These are phyloP conservation scores for Vigna unguiculata DNA, from an alignment of 306 rosid genomes.

Conservation along the genomic window DNA sequence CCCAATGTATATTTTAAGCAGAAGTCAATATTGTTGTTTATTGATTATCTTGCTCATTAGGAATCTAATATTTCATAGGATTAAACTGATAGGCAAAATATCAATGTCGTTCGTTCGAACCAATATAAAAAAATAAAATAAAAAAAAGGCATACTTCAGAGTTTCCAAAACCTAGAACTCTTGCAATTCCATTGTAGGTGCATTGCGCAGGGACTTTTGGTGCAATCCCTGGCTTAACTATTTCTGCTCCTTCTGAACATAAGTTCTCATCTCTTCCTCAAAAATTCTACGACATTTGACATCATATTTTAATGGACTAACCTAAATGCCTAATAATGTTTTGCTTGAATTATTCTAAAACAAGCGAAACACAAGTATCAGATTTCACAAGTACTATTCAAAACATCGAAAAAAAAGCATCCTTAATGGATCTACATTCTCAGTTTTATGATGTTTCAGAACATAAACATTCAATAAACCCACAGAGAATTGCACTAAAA, in stretches of 20 bases:
- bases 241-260: slow-evolving; percentile 18
- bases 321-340: neutral
- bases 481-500: neutral
- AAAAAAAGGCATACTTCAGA: too few relatives aligned
- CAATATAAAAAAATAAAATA: too few relatives aligned
- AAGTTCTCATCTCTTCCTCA: neutral
- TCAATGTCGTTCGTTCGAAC: too few relatives aligned
- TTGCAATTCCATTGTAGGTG: slow-evolving; percentile 15
- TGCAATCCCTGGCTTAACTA: neutral
- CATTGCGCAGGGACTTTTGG: neutral
- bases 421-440: slow-evolving; percentile 2
- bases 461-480: neutral
- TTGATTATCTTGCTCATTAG: too few relatives aligned
- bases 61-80: too few relatives aligned
- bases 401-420: slow-evolving; percentile 4
- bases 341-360: slow-evolving; percentile 1
- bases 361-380: slow-evolving; percentile 4
- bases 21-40: too few relatives aligned
- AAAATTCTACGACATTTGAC: neutral
- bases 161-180: too few relatives aligned
- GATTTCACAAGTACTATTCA: neutral
- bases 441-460: neutral
- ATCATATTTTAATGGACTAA: neutral
- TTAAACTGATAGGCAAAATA: too few relatives aligned
- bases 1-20: too few relatives aligned